Evolutionary conservation across 345 rosid genomes (phyloP).

Genomic region (Limnanthes douglasii): DNA sequence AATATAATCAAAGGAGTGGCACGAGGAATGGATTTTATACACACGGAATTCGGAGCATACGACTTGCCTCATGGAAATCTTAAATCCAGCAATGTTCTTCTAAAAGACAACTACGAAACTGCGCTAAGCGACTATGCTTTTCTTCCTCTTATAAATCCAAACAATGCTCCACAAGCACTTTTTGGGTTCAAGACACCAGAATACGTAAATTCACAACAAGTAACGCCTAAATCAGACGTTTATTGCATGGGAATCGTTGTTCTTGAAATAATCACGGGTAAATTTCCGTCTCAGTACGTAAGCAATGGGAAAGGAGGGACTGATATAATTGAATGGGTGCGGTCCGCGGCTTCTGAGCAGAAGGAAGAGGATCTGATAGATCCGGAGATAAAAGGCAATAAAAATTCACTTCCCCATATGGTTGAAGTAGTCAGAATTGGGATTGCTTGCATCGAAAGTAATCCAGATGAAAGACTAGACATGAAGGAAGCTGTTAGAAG

Average conservation of each 20-base stretch:
- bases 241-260: constrained; percentile 63
- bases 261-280: constrained; percentile 71
- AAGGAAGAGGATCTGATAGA: constrained; percentile 44
- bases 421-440: constrained; percentile 36
- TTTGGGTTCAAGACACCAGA: constrained; percentile 59
- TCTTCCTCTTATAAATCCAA: constrained; percentile 24
- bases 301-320: constrained; percentile 44
- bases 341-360: constrained; percentile 18
- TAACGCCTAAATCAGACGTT: constrained; percentile 59
- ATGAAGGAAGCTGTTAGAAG: constrained; percentile 38
- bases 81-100: constrained; percentile 71
- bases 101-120: constrained; percentile 37
- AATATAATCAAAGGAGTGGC: constrained; percentile 50
- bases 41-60: constrained; percentile 29
- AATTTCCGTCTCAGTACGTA: constrained; percentile 54
- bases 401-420: constrained; percentile 24
- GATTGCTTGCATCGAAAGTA: constrained; percentile 35
- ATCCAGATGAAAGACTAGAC: constrained; percentile 30
- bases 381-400: constrained; percentile 34
- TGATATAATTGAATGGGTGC: constrained; percentile 45
- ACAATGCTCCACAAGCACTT: constrained; percentile 23
- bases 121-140: constrained; percentile 55
- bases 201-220: constrained; percentile 19
- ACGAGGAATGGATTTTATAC: constrained; percentile 47
- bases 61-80: constrained; percentile 82